These are phyloP conservation scores for Rhizopus arrhizus DNA, from an alignment of 371 early-diverging fungal genomes.

Conservation along the genomic window DNA sequence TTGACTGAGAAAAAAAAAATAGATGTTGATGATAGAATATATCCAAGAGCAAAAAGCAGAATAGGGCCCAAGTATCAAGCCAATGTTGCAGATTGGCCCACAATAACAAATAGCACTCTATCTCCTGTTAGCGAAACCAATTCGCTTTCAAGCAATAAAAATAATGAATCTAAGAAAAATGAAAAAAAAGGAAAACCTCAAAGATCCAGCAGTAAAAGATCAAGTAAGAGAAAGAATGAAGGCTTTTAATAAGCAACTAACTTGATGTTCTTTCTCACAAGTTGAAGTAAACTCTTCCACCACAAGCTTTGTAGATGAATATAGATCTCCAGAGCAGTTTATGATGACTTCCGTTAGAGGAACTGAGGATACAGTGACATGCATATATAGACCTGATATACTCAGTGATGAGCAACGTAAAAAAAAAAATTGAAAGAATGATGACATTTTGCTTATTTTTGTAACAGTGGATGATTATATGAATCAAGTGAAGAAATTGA, in stretches of 20 bases:
- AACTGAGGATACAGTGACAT: conserved; percentile 51
- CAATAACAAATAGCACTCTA: background rate
- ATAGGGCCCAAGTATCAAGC: conserved; percentile 83
- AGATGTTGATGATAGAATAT: conserved; percentile 76
- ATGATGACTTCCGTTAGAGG: conserved; percentile 42
- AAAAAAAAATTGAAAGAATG: background rate
- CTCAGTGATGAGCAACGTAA: conserved; percentile 6
- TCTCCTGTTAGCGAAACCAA: conserved; percentile 13
- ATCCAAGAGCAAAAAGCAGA: conserved; percentile 80
- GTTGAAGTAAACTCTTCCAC: conserved; percentile 9
- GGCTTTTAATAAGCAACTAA: too few relatives aligned
- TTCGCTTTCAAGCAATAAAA: conserved; percentile 3
- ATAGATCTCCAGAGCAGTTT: background rate
- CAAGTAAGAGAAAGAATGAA: conserved; percentile 4
- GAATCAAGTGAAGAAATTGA: conserved; percentile 39
- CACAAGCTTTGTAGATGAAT: background rate
- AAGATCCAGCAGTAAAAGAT: conserved; percentile 1
- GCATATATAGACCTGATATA: conserved; percentile 31
- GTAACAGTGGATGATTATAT: conserved; percentile 55
- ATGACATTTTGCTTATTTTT: background rate
- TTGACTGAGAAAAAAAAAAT: background rate
- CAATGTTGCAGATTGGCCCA: conserved; percentile 57
- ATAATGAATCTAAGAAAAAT: conserved; percentile 1
- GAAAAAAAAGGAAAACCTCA: conserved; percentile 2
- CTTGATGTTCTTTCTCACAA: background rate